Percentiles rank a stretch among this genome's conserved stretches.
Conservation (phyloP, 1,139 yeast species). For the Candida sp. region DNA sequence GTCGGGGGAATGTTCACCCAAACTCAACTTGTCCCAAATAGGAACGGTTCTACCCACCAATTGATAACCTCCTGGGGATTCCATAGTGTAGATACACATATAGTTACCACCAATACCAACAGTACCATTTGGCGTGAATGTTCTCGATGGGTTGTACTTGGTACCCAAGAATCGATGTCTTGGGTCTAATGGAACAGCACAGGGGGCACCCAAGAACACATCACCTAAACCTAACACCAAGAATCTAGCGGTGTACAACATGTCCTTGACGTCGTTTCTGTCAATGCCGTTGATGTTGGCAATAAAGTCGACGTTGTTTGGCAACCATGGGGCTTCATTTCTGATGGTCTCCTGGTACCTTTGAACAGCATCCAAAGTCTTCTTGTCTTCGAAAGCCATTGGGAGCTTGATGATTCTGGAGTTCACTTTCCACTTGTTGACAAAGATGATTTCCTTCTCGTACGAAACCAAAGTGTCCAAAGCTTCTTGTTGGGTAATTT, state of each 20-base stretch:
- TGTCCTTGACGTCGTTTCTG: constrained; percentile 76
- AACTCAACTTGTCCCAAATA: constrained; percentile 92
- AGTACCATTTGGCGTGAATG: constrained; percentile 94
- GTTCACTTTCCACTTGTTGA: constrained; percentile 83
- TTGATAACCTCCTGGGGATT: constrained; percentile 99
- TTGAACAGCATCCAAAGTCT: constrained; percentile 86
- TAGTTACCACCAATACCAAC: constrained; percentile 99
- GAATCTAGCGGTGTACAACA: constrained; percentile 88
- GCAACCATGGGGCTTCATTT: constrained; percentile 95
- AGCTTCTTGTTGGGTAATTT: constrained; percentile 62
- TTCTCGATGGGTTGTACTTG: constrained; percentile 95
- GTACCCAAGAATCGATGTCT: constrained; percentile 92
- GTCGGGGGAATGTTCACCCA: constrained; percentile 63
- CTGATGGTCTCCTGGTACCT: constrained; percentile 95
- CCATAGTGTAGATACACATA: constrained; percentile 99
- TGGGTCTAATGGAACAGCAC: constrained; percentile 98
- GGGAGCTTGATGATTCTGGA: constrained; percentile 87
- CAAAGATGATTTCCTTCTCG: constrained; percentile 75
- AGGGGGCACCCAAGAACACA: constrained; percentile 97
- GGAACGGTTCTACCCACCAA: constrained; percentile 96
- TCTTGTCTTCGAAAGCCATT: constrained; percentile 94
- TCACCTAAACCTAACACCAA: constrained; percentile 96
- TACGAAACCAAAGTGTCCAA: constrained; percentile 69
- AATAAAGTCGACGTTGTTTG: constrained; percentile 95
- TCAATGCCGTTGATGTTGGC: constrained; percentile 84